phyloP scores from a whole-genome alignment of 1,139 yeast species.

The Diutina pseudorugosa region DNA sequence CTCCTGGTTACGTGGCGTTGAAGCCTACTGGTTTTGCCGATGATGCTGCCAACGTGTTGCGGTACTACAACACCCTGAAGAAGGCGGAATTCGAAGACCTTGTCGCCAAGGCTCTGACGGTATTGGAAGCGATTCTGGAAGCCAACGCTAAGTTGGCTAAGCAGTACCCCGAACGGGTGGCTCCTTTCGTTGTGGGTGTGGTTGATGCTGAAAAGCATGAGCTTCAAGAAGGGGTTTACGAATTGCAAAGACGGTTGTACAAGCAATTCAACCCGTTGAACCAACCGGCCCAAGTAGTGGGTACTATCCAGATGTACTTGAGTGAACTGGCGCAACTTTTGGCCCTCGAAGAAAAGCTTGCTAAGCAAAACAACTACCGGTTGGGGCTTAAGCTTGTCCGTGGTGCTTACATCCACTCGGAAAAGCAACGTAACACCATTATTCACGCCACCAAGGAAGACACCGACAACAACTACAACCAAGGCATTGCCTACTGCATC shows the following conservation, averaged over 20 bases:
- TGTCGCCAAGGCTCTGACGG: slow-evolving; percentile 49
- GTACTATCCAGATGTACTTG: slow-evolving; percentile 90
- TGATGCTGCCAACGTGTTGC: slow-evolving; percentile 66
- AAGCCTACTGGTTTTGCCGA: slow-evolving; percentile 86
- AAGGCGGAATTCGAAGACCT: slow-evolving; percentile 44
- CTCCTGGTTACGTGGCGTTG: slow-evolving; percentile 77
- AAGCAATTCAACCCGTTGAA: slow-evolving; percentile 53
- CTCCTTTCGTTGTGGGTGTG: slow-evolving; percentile 78
- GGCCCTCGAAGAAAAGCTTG: slow-evolving; percentile 51
- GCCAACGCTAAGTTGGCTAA: slow-evolving; percentile 35
- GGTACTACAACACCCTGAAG: slow-evolving; percentile 40
- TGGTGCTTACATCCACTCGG: slow-evolving; percentile 94
- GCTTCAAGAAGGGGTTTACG: slow-evolving; percentile 85
- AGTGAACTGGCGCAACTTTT: slow-evolving; percentile 56
- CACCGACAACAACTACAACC: slow-evolving; percentile 67
- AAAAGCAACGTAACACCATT: slow-evolving; percentile 51
- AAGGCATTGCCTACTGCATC: slow-evolving; percentile 54
- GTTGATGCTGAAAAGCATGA: slow-evolving; percentile 89
- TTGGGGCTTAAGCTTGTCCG: slow-evolving; percentile 89
- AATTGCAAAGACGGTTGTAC: slow-evolving; percentile 76
- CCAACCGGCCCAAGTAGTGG: slow-evolving; percentile 59
- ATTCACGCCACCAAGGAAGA: slow-evolving; percentile 68
- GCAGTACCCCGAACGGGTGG: slow-evolving; percentile 53
- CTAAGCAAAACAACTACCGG: slow-evolving; percentile 51
- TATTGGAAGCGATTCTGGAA: slow-evolving; percentile 44